Evolutionary conservation across 768 basidiomycete species (phyloP).

Genomic region (Mycena indigotica): DNA sequence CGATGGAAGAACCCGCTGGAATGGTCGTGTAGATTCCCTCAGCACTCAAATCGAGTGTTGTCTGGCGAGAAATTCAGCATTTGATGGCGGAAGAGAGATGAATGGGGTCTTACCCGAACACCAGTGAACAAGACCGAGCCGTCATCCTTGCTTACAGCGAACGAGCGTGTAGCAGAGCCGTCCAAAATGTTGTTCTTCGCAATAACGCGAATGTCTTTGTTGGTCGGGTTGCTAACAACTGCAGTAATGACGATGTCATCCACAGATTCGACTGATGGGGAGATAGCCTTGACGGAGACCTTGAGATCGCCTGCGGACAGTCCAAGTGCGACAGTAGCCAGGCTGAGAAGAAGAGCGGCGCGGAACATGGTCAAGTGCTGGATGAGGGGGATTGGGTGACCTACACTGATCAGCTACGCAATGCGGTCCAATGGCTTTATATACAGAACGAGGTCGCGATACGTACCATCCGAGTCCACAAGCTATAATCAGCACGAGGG

Average conservation of each 20-base stretch:
- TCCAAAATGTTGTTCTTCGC: conserved; percentile 19
- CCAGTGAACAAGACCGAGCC: conserved; percentile 12
- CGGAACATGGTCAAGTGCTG: conserved; percentile 22
- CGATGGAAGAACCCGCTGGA: conserved; percentile 17
- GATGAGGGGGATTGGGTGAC: too few species aligned
- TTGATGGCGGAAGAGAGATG: not conserved
- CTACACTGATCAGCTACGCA: too few species aligned
- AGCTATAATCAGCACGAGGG: too few species aligned
- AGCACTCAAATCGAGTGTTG: conserved; percentile 6
- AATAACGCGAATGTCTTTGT: conserved; percentile 17
- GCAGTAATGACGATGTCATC: conserved; percentile 18
- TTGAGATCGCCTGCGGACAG: conserved; percentile 14
- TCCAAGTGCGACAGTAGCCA: conserved; percentile 9
- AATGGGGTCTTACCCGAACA: conserved; percentile 2
- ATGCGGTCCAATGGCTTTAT: too few species aligned
- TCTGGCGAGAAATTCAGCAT: not conserved
- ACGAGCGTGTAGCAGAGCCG: conserved; percentile 9
- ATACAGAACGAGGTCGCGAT: too few species aligned
- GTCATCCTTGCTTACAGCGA: conserved; percentile 13
- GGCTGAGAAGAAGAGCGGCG: conserved; percentile 10
- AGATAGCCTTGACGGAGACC: conserved; percentile 13
- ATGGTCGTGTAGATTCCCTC: conserved; percentile 16
- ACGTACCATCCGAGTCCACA: too few species aligned
- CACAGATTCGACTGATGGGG: conserved; percentile 8
- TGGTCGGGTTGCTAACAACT: conserved; percentile 15